Evolutionary conservation across 805 yeast genomes (phyloP), one percentile per base, ranked within the genome.

Genomic region (Wickerhamiella qilinensis): DNA sequence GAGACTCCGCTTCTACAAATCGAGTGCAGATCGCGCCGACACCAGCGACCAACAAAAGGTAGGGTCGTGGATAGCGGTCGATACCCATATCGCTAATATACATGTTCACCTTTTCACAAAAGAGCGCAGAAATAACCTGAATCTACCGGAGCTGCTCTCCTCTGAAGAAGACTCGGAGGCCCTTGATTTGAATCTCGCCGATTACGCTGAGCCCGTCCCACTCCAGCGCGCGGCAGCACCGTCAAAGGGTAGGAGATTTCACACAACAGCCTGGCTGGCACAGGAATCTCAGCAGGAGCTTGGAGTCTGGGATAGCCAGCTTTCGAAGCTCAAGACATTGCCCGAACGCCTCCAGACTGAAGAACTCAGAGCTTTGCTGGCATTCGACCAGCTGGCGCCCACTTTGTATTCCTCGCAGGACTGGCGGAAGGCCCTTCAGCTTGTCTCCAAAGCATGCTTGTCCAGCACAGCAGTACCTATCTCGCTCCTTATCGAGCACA

Each of bases 31-130:
- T 14, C 12, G 28, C 28, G 9, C 28, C 14, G 28, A 24, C 11
- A 19, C 33, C 29, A 15, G 8, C 16, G 31, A 29, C n/a, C 15
- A 12, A n/a, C 17, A 29, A 29, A 39, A 43, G 11, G 42, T 43
- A 3, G 84, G 83, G 48, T 70, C 81, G 20, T 86, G 97, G 97
- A 73, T 82, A 18, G 73, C 82, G 69, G 63, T 85, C 35, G 84
- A 83, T 48, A 69, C 83, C 36, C 63, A 66, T 20, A 57, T 70
- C 2, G 78, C 76, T 43, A 72, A 73, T 29, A 68, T 84, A 3
- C 69, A 65, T 39, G 67, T 86, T 24, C 94, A 86, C 56, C 57
- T 86, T 15, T 58, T 86, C 50, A 82, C 94, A 0, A 64, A 66
- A 3, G 75, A 73, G 30, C 71, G 88, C 55, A 65, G 96, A 42